phyloP scores from a whole-genome alignment of 2,329 filamentous ascomycete genomes.

The Penicillium sp. region DNA sequence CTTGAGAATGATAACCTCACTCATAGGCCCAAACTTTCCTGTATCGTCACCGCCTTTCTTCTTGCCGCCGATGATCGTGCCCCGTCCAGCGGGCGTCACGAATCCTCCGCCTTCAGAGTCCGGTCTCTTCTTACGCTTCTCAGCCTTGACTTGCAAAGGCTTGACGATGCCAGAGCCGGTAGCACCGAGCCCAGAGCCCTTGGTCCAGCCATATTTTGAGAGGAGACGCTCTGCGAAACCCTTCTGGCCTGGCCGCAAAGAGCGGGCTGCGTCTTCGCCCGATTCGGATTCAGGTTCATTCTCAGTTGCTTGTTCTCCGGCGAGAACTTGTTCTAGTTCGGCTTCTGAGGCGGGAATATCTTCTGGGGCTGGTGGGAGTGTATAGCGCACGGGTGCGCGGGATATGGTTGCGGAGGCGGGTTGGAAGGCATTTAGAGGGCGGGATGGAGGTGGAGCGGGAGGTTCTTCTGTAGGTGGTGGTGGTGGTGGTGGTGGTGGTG shows the following conservation, averaged over 20 bases:
- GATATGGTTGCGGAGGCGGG: slow-evolving; percentile 63
- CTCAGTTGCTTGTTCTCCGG: slow-evolving; percentile 35
- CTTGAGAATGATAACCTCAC: slow-evolving; percentile 74
- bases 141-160: slow-evolving; percentile 77
- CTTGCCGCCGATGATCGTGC: slow-evolving; percentile 77
- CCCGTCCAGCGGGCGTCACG: slow-evolving; percentile 65
- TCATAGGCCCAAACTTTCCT: slow-evolving; percentile 69
- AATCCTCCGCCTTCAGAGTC: slow-evolving; percentile 79
- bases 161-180: slow-evolving; percentile 79
- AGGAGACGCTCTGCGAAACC: slow-evolving; percentile 86
- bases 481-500: slow-evolving; percentile 25
- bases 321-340: slow-evolving; percentile 49
- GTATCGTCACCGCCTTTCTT: slow-evolving; percentile 51
- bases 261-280: slow-evolving; percentile 48
- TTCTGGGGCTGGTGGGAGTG: slow-evolving; percentile 50
- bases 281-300: slow-evolving; percentile 35
- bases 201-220: slow-evolving; percentile 89
- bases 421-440: slow-evolving; percentile 41
- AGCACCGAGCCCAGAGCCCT: slow-evolving; percentile 83
- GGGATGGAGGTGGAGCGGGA: slow-evolving; percentile 31
- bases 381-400: slow-evolving; percentile 74
- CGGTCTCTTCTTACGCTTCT: slow-evolving; percentile 76
- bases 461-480: slow-evolving; percentile 24
- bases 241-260: slow-evolving; percentile 71
- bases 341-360: slow-evolving; percentile 55